phyloP scores from a whole-genome alignment of 768 basidiomycete species.

The Russula olivacea region DNA sequence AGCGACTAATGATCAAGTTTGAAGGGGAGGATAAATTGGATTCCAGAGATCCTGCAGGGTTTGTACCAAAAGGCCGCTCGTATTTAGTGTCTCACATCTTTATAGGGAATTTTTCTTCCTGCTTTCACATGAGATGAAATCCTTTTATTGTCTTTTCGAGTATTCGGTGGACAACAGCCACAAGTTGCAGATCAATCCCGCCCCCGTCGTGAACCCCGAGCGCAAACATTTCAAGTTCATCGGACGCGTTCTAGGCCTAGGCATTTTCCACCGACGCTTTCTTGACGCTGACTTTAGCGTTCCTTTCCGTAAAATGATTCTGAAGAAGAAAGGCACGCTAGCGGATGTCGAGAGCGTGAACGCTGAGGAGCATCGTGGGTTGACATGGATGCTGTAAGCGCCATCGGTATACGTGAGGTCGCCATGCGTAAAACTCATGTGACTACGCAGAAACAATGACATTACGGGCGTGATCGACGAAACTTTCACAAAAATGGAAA shows the following conservation, averaged over 20 bases:
- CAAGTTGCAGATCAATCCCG: constrained; percentile 98
- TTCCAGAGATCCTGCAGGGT: constrained; percentile 97
- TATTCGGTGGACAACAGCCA: constrained; percentile 99
- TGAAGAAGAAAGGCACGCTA: constrained; percentile 91
- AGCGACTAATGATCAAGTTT: constrained; percentile 99
- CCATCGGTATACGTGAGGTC: background rate
- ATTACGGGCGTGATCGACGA: constrained; percentile 98
- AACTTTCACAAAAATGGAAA: constrained; percentile 90
- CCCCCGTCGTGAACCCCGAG: constrained; percentile 77
- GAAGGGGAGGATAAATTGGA: constrained; percentile 98
- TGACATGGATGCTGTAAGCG: constrained; percentile 87
- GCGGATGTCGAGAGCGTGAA: constrained; percentile 96
- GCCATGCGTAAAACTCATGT: constrained; percentile 23
- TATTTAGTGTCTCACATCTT: constrained; percentile 3
- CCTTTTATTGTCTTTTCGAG: constrained; percentile 99
- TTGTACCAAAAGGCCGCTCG: constrained; percentile 27
- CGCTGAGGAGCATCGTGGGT: constrained; percentile 86
- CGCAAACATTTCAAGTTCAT: constrained; percentile 99
- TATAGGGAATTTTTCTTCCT: constrained; percentile 98
- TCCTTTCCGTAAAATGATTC: constrained; percentile 99
- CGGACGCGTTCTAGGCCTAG: constrained; percentile 88
- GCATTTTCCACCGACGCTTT: constrained; percentile 99
- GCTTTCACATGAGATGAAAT: constrained; percentile 99
- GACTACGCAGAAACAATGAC: constrained; percentile 74
- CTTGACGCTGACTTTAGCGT: constrained; percentile 99